phyloP scores from a whole-genome alignment of 2,329 filamentous ascomycete genomes.

The Fusarium sp. region DNA sequence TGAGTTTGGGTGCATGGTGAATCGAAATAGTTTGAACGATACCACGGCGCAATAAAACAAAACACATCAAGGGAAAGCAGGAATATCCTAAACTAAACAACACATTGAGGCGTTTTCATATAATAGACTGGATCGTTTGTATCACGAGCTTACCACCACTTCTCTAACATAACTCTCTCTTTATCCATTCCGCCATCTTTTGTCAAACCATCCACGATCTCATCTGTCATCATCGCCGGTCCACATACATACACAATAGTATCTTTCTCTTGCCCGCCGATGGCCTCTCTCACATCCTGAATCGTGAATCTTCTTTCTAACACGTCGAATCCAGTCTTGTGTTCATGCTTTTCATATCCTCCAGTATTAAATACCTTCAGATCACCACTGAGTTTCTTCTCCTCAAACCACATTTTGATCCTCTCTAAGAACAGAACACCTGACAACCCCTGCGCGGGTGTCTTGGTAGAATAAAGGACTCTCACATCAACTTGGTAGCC shows the following conservation, averaged over 20 bases:
- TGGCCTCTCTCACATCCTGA: constrained; percentile 55
- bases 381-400: constrained; percentile 48
- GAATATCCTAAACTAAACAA: not conserved
- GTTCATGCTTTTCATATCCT: not conserved
- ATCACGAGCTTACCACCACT: constrained; percentile 66
- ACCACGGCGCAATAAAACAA: constrained; percentile 43
- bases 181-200: constrained; percentile 53
- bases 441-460: constrained; percentile 44
- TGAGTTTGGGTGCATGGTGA: constrained; percentile 24
- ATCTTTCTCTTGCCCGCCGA: constrained; percentile 48
- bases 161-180: constrained; percentile 66
- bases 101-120: not conserved
- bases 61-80: constrained; percentile 11
- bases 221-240: constrained; percentile 75
- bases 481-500: constrained; percentile 56
- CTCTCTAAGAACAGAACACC: constrained; percentile 64
- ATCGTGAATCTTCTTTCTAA: constrained; percentile 55
- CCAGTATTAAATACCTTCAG: constrained; percentile 62
- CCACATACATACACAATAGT: constrained; percentile 75
- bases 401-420: constrained; percentile 55
- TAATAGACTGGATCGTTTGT: not conserved
- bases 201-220: constrained; percentile 64
- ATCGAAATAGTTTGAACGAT: constrained; percentile 44
- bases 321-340: constrained; percentile 32
- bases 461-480: constrained; percentile 71